Conservation (phyloP, 108 stramenopile genomes). For the Mediolabrus comicus region DNA sequence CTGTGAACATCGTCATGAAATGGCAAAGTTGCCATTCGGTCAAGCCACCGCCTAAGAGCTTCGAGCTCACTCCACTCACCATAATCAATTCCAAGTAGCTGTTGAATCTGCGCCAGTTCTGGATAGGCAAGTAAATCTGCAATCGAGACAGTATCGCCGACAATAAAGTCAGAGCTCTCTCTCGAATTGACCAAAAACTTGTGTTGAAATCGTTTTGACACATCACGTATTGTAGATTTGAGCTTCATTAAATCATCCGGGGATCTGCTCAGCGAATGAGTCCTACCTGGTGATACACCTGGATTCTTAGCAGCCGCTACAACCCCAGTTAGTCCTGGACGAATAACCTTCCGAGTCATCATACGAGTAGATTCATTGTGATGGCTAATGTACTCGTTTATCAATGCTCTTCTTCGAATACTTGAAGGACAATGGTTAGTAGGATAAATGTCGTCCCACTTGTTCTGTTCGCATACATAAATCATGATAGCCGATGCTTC, state of each 20-base stretch:
- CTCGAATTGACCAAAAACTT: conserved; percentile 5
- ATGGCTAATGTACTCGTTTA: conserved; percentile 20
- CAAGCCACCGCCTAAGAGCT: conserved; percentile 10
- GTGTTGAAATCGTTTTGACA: conserved; percentile 11
- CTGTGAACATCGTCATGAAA: conserved; percentile 18
- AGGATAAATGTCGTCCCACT: conserved; percentile 15
- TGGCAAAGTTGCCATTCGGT: conserved; percentile 3
- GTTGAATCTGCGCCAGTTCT: conserved; percentile 15
- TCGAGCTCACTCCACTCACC: conserved; percentile 3
- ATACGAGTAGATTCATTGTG: conserved; percentile 17
- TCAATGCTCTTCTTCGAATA: conserved; percentile 5
- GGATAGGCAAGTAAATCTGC: conserved; percentile 22
- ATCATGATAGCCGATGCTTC: conserved; percentile 20
- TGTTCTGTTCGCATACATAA: conserved; percentile 17
- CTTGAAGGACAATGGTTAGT: background rate
- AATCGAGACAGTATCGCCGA: conserved; percentile 8
- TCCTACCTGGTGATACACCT: background rate
- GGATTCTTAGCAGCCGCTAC: background rate
- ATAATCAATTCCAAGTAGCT: conserved; percentile 16
- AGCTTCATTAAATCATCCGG: conserved; percentile 10
- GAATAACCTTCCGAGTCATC: conserved; percentile 23
- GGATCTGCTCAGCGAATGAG: conserved; percentile 1
- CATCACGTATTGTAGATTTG: conserved; percentile 11
- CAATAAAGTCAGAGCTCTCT: background rate
- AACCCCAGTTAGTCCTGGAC: background rate